phyloP scores from a whole-genome alignment of 352 stramenopile genomes.

The Phytophthora pistaciae region DNA sequence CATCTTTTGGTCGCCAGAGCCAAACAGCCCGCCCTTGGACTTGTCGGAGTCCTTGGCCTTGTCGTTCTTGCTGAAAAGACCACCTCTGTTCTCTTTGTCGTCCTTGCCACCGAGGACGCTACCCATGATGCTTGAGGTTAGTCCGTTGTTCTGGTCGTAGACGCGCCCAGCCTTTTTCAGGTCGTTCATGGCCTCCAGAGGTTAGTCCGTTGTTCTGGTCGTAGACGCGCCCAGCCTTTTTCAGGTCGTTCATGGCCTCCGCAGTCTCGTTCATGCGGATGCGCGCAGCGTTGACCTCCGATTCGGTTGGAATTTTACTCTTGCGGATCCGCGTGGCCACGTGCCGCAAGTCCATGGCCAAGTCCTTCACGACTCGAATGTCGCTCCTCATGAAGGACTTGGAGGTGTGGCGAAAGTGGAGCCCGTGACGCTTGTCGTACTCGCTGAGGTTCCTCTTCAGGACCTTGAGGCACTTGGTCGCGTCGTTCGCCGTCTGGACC shows the following conservation, averaged over 20 bases:
- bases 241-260: slow-evolving; percentile 44
- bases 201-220: slow-evolving; percentile 36
- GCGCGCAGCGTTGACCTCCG: slow-evolving; percentile 33
- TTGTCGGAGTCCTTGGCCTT: not conserved
- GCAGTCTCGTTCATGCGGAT: slow-evolving; percentile 34
- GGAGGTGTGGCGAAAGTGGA: slow-evolving; percentile 31
- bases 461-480: slow-evolving; percentile 26
- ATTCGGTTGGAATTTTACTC: slow-evolving; percentile 28
- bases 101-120: slow-evolving; percentile 17
- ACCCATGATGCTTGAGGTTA: slow-evolving; percentile 19
- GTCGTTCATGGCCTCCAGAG: slow-evolving; percentile 39
- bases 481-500: slow-evolving; percentile 25
- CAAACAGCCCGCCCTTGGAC: slow-evolving; percentile 11
- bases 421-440: slow-evolving; percentile 36
- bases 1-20: not conserved
- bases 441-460: slow-evolving; percentile 32
- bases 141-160: slow-evolving; percentile 38
- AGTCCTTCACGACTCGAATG: slow-evolving; percentile 37
- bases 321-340: slow-evolving; percentile 34
- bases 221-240: slow-evolving; percentile 32
- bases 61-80: not conserved
- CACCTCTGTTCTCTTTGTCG: slow-evolving; percentile 6
- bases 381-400: slow-evolving; percentile 39
- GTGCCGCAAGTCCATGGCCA: slow-evolving; percentile 25
- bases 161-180: slow-evolving; percentile 36